phyloP scores from a whole-genome alignment of 495 filamentous ascomycete genomes.

The Penicillium psychrofluorescens region DNA sequence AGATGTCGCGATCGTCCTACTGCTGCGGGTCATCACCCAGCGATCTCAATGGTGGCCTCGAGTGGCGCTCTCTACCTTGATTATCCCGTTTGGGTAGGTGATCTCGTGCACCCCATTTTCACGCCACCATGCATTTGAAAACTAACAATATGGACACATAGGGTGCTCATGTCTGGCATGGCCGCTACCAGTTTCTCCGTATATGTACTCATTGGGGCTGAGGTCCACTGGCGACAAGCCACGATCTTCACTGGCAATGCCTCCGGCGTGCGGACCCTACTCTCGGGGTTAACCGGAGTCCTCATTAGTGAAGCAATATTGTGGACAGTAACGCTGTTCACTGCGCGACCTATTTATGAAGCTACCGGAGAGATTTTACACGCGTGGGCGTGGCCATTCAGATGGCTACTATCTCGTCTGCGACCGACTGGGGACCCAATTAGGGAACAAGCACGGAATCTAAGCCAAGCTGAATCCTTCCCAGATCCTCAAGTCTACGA shows the following conservation, averaged over 20 bases:
- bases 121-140: slow-evolving; percentile 2
- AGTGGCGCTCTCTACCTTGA: slow-evolving; percentile 3
- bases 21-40: slow-evolving; percentile 7
- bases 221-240: slow-evolving; percentile 35
- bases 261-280: slow-evolving; percentile 26
- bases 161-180: slow-evolving; percentile 28
- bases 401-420: slow-evolving; percentile 11
- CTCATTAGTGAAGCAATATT: slow-evolving; percentile 24
- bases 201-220: slow-evolving; percentile 27
- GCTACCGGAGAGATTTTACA: slow-evolving; percentile 22
- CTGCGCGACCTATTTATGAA: slow-evolving; percentile 14
- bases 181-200: slow-evolving; percentile 30
- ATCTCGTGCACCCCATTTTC: no score
- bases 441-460: slow-evolving; percentile 2
- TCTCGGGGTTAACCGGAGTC: slow-evolving; percentile 33
- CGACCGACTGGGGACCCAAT: slow-evolving; percentile 4
- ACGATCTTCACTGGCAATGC: slow-evolving; percentile 26
- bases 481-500: slow-evolving; percentile 26
- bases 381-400: slow-evolving; percentile 24
- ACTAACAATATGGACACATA: not conserved
- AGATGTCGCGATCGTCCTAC: slow-evolving; percentile 13
- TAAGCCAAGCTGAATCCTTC: slow-evolving; percentile 6
- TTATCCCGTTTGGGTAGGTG: slow-evolving; percentile 30
- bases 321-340: slow-evolving; percentile 14
- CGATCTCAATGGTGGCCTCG: slow-evolving; percentile 4